Conservation (phyloP, 179 eudicot genomes). For the Kewa caespitosa region DNA sequence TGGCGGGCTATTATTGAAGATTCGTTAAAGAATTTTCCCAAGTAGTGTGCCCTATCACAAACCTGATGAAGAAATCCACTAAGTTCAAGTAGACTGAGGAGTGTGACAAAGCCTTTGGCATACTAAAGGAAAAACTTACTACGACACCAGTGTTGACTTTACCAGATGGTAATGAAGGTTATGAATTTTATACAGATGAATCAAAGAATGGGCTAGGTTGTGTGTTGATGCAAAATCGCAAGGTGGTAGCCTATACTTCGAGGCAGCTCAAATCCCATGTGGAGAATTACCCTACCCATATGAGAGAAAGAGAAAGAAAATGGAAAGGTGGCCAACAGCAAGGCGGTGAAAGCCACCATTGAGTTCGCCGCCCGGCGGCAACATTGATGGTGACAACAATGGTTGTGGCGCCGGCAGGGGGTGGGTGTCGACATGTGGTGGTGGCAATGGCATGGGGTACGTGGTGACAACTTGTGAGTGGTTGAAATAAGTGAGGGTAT, state of each 20-base stretch:
- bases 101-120: not conserved
- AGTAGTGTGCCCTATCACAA: not conserved
- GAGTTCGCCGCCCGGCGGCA: too few species aligned
- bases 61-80: not conserved
- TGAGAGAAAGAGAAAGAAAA: too few species aligned
- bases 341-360: too few species aligned
- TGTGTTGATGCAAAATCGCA: not conserved
- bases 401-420: too few species aligned
- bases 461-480: too few species aligned
- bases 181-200: not conserved
- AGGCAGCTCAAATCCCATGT: not conserved
- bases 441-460: too few species aligned
- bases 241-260: not conserved
- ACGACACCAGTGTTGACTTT: not conserved
- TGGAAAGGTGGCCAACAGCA: too few species aligned
- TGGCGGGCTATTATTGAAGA: not conserved
- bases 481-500: too few species aligned
- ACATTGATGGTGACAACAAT: too few species aligned
- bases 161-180: not conserved
- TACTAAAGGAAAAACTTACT: not conserved
- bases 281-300: not conserved
- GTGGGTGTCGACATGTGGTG: too few species aligned
- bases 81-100: not conserved
- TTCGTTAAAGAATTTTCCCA: not conserved
- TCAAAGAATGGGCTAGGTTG: not conserved